A percentile compares a stretch with the other conserved stretches of the same genome.
These are phyloP conservation scores for Calonectria naviculata DNA, from an alignment of 2,329 filamentous ascomycete species.

Conservation along the genomic window DNA sequence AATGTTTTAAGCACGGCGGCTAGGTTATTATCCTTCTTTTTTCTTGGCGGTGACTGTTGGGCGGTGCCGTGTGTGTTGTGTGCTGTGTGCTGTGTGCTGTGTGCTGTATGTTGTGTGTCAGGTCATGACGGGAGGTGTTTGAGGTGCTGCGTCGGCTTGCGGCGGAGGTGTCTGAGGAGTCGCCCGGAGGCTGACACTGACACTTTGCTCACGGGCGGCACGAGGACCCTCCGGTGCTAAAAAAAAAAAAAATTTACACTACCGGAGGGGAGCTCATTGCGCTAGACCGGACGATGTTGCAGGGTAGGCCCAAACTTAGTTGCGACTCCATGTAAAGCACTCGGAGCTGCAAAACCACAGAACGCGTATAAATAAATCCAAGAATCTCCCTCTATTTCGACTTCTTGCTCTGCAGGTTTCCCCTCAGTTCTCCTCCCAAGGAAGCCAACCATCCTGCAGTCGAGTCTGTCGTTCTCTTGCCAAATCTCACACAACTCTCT, in stretches of 20 bases:
- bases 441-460: conserved; percentile 30
- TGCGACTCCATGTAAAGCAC: background rate
- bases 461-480: conserved; percentile 19
- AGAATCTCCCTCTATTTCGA: background rate
- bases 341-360: background rate
- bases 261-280: background rate
- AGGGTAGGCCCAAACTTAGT: conserved; percentile 1
- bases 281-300: background rate
- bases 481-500: conserved; percentile 18
- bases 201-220: background rate
- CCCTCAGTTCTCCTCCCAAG: background rate
- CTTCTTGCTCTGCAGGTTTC: conserved; percentile 20
- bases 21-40: too few species aligned
- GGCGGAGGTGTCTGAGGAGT: background rate
- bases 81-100: too few species aligned
- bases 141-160: conserved; percentile 6
- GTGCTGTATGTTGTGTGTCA: background rate
- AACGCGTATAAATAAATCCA: conserved; percentile 9
- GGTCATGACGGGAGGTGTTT: conserved; percentile 1
- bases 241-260: too few species aligned
- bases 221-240: background rate
- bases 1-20: too few species aligned
- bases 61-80: too few species aligned
- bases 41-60: too few species aligned
- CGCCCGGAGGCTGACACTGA: background rate